A percentile compares a stretch with the other conserved stretches of the same genome.
phyloP scores from a whole-genome alignment of 495 filamentous ascomycete genomes.

The Cetradonia linearis region DNA sequence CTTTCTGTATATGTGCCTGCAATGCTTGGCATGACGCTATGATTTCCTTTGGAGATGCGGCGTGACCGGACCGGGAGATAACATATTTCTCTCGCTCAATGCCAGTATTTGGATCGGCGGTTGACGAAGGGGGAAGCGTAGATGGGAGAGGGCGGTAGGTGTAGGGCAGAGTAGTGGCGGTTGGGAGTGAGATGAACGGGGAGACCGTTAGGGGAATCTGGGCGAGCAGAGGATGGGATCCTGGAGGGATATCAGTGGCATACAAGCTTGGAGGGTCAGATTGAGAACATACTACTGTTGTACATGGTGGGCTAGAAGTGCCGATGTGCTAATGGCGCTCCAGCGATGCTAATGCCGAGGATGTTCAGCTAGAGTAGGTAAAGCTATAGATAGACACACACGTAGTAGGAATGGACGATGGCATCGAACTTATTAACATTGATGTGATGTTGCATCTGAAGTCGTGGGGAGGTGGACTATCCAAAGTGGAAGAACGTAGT shows the following conservation, averaged over 20 bases:
- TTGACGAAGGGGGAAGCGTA: constrained; percentile 68
- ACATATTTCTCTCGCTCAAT: constrained; percentile 54
- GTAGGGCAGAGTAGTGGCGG: constrained; percentile 85
- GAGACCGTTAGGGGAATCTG: constrained; percentile 90
- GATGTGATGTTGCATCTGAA: not conserved
- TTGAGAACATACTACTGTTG: constrained; percentile 18
- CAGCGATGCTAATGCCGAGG: not conserved
- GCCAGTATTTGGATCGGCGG: constrained; percentile 38
- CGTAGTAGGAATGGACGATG: not conserved
- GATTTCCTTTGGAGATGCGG: constrained; percentile 72
- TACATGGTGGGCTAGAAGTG: constrained; percentile 19
- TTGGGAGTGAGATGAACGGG: constrained; percentile 85
- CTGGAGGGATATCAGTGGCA: constrained; percentile 35
- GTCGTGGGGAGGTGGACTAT: too few species aligned
- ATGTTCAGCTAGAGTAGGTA: not conserved
- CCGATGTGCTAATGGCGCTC: not conserved
- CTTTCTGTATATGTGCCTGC: constrained; percentile 58
- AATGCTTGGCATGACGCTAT: constrained; percentile 67
- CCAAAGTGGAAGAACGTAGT: too few species aligned
- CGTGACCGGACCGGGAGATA: constrained; percentile 57
- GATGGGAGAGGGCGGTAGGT: constrained; percentile 85
- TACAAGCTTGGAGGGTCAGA: not conserved
- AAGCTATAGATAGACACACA: not conserved
- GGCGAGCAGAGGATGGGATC: constrained; percentile 75
- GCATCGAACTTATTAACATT: not conserved